Evolutionary conservation across 495 filamentous ascomycete species (phyloP).

Genomic region (Sabuloglossum arenarium): DNA sequence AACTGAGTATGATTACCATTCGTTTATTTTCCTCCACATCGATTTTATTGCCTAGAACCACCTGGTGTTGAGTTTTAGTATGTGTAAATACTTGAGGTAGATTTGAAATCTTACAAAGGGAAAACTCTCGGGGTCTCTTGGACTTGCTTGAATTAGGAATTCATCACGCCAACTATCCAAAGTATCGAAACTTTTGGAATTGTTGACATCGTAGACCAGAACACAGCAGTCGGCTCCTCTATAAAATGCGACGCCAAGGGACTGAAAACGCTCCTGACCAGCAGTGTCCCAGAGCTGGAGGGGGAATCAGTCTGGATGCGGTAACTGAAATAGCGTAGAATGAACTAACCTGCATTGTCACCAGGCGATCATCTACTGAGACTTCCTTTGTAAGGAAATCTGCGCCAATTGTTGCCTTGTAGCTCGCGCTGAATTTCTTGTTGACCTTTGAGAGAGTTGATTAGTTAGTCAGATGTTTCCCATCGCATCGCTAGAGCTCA

Average conservation of each 20-base stretch:
- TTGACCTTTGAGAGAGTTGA: constrained; percentile 52
- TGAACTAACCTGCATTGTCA: constrained; percentile 82
- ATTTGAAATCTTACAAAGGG: constrained; percentile 59
- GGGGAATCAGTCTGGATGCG: not conserved
- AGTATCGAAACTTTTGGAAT: constrained; percentile 95
- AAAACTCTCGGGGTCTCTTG: constrained; percentile 90
- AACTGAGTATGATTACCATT: constrained; percentile 30
- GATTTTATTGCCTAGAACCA: constrained; percentile 96
- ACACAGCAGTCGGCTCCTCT: constrained; percentile 97
- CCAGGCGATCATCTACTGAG: constrained; percentile 84
- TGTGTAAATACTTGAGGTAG: not conserved
- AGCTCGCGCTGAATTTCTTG: constrained; percentile 98
- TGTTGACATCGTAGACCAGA: constrained; percentile 96
- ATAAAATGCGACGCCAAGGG: constrained; percentile 94
- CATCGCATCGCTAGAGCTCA: not conserved
- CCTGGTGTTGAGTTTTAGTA: constrained; percentile 21
- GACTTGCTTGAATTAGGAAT: constrained; percentile 93
- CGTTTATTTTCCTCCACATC: constrained; percentile 96
- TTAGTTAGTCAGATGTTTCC: not conserved
- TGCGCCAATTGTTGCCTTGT: constrained; percentile 97
- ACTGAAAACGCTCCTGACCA: constrained; percentile 95
- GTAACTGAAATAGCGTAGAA: not conserved
- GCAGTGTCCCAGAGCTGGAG: constrained; percentile 91
- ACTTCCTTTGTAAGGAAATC: constrained; percentile 99
- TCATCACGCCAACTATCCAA: constrained; percentile 97